Conservation (phyloP, 192 early-diverging fungal genomes). For the Backusella westeae region DNA sequence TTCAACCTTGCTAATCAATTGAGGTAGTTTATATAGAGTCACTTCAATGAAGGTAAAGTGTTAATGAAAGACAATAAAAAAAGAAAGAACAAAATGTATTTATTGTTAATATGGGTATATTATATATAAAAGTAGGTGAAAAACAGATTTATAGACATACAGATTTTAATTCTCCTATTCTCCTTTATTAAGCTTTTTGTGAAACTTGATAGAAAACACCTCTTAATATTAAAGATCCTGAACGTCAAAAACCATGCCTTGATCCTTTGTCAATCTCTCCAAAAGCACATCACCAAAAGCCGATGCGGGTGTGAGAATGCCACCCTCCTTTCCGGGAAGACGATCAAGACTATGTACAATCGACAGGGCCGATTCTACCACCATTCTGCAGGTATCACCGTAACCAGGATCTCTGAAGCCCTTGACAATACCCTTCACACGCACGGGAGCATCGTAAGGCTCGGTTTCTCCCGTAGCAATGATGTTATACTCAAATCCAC, state of each 20-base stretch:
- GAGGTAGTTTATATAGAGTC: background rate
- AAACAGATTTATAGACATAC: background rate
- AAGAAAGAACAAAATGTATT: background rate
- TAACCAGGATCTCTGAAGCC: conserved; percentile 78
- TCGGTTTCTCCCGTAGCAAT: conserved; percentile 49
- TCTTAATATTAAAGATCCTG: background rate
- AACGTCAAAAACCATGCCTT: conserved; percentile 40
- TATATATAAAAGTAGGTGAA: background rate
- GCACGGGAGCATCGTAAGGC: conserved; percentile 35
- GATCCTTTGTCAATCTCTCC: conserved; percentile 54
- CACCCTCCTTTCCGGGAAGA: conserved; percentile 54
- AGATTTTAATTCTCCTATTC: background rate
- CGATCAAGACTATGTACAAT: conserved; percentile 59
- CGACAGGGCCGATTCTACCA: conserved; percentile 76
- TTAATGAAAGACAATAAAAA: background rate
- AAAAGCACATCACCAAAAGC: conserved; percentile 75
- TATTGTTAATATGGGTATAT: background rate
- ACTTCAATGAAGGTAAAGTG: background rate
- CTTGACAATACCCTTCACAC: conserved; percentile 48
- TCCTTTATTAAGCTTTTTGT: background rate
- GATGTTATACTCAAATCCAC: conserved; percentile 46
- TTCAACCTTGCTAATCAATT: background rate
- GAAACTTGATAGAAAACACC: background rate
- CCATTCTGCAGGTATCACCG: conserved; percentile 72
- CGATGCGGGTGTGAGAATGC: conserved; percentile 75